Conservation (phyloP, 768 basidiomycete genomes). For the Boletus rubroflammeus region DNA sequence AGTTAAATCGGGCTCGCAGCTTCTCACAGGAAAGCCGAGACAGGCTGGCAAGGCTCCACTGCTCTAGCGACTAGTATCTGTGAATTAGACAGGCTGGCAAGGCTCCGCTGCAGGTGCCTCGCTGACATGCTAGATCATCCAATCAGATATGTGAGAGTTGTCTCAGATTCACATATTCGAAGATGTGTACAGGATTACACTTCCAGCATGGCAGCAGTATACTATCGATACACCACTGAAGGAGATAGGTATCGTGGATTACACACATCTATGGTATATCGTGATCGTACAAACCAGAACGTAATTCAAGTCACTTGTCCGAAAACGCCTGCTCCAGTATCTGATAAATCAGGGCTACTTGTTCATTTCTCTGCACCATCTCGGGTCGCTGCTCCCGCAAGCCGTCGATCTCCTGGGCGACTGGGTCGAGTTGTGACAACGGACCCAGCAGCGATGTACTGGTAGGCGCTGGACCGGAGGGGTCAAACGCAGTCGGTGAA, state of each 20-base stretch:
- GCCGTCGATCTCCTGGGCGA: constrained; percentile 70
- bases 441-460: constrained; percentile 56
- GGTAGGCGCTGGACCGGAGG: constrained; percentile 27
- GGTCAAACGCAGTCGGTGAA: constrained; percentile 21
- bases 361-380: constrained; percentile 77
- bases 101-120: no score
- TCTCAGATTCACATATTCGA: no score
- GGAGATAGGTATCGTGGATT: background rate
- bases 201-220: no score
- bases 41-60: no score
- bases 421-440: constrained; percentile 49
- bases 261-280: background rate
- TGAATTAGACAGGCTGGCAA: no score
- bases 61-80: background rate
- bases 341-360: constrained; percentile 62
- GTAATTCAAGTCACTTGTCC: constrained; percentile 3
- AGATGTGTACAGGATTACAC: background rate
- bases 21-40: background rate
- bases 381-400: constrained; percentile 76
- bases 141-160: background rate
- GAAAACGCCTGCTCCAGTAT: constrained; percentile 38
- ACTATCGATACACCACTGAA: no score
- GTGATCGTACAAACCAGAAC: background rate
- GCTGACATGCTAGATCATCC: no score
- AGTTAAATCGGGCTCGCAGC: background rate